Base-by-base conservation (phyloP, 2,329 filamentous ascomycete genomes). In the Beauveria bassiana region DNA sequence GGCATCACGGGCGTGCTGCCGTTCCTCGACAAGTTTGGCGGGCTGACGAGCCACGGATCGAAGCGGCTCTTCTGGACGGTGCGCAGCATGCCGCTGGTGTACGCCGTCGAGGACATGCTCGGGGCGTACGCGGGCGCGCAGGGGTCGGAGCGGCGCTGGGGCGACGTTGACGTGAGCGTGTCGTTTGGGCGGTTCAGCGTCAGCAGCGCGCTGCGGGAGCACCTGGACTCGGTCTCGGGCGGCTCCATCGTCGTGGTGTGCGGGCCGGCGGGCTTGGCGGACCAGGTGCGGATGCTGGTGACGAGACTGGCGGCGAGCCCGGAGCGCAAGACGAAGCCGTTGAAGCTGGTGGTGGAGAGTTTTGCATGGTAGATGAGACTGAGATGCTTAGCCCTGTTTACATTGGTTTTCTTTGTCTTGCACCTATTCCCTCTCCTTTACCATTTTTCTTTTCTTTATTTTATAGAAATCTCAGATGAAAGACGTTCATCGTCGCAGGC, bases 1-100 rank as follows among this genome's bases (percentile, higher is more conserved):
- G 70, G 70, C 1, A 68, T 72, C 34, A 70, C 70, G 3, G 71
- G 69, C 6, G 67, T 70, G 12, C 63, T 72, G 8, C 70, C 70
- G 9, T 53, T 65, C 10, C 64, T 69, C 24, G 62, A 61, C 55
- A 51, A 61, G 14, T 65, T 61, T 34, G 62, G 55, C 16, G 59
- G 16, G n/a, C 62, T 18, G 46, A 58, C 51, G 52, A 61, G 38
- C 57, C 63, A 6, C 52, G 66, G 66, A 5, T 52, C 47, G 18
- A 64, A 63, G 52, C 67, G 67, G 60, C 63, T 68, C 9, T 69
- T 64, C 52, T 69, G 67, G 67, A 67, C 64, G 16, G 59, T 66
- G 2, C 64, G 66, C 31, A 62, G 62, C 22, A 64, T 61, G 59
- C 62, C 63, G 5, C 65, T 69, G 10, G 66, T 68, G 6, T 51